Evolutionary conservation across 2,329 filamentous ascomycete species (phyloP).

Genomic region (Ophiocordyceps camponoti-saundersi): DNA sequence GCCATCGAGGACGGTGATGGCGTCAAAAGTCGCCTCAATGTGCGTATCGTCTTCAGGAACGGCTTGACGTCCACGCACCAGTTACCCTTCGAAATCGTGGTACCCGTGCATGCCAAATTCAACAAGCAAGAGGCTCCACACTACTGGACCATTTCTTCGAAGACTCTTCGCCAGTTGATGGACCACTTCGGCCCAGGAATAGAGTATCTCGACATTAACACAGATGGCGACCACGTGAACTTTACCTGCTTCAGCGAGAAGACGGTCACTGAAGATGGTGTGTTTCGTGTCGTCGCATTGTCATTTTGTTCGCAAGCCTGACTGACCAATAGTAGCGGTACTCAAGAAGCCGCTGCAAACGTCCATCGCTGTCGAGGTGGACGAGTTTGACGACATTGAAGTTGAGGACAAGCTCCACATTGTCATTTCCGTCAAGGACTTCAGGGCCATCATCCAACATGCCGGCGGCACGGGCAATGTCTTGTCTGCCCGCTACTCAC

Average conservation of each 20-base stretch:
- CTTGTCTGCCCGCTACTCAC: constrained; percentile 52
- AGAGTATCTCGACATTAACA: constrained; percentile 65
- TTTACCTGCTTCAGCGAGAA: constrained; percentile 76
- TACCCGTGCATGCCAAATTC: constrained; percentile 65
- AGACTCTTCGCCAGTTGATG: constrained; percentile 55
- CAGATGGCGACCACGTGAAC: constrained; percentile 54
- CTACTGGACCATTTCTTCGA: constrained; percentile 55
- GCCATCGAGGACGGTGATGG: constrained; percentile 54
- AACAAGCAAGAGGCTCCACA: constrained; percentile 48
- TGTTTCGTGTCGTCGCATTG: constrained; percentile 2
- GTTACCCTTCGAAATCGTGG: constrained; percentile 55
- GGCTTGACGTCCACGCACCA: constrained; percentile 64
- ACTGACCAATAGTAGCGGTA: constrained; percentile 37
- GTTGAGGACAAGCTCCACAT: constrained; percentile 64
- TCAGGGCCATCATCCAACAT: constrained; percentile 62
- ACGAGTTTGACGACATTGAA: constrained; percentile 60
- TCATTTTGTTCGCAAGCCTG: constrained; percentile 3
- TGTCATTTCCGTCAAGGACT: constrained; percentile 69
- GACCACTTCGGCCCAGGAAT: constrained; percentile 70
- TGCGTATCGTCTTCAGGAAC: constrained; percentile 58
- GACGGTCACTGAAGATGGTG: constrained; percentile 42
- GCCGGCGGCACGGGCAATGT: constrained; percentile 52
- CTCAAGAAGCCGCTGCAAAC: constrained; percentile 69
- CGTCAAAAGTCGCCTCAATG: constrained; percentile 55
- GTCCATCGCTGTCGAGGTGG: constrained; percentile 57